Evolutionary conservation across 768 basidiomycete species (phyloP), one percentile per base, ranked within the genome.

Genomic region (Lepiota venenata): DNA sequence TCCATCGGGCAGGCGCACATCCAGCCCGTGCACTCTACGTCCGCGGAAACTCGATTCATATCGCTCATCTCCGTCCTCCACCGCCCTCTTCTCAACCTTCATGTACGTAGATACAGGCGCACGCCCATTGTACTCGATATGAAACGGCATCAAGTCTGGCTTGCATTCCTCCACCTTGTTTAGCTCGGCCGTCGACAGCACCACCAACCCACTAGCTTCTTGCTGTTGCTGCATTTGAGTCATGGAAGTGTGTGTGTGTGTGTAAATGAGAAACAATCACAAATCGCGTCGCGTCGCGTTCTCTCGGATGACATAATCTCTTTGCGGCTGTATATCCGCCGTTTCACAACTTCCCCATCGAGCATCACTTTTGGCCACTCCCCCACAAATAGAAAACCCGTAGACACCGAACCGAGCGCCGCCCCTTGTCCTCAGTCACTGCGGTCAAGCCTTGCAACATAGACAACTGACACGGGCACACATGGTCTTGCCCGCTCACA

Each of bases 131-230:
- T 91, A 82, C 11, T 75, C 69, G 44, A 93, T 83, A 60, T 87
- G 83, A 58, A 94, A 93, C 4, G 91, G 91, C 88, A 94, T 91
- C 27, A 94, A 76, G 63, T 84, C 77, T 1, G 88, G 89, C 2
- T 69, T 72, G 44, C 80, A 82, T 64, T 55, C 53, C 21, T 18
- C 38, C 22, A 36, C 16, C 29, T 27, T 29, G 16, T 29, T 52
- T 18, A 46, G 43, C 18, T 27, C 55, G 22, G 27, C 39, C 32
- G 50, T 52, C 25, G 39, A 51, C 21, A 47, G 47, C 46, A 37
- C 47, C 46, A 37, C 47, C 12, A 45, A 41, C 45, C 29, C 25
- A 39, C 35, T 21, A 10, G 15, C 25, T 25, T 32, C 32, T 29
- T 29, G 27, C 10, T 32, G 32, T 32, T 32, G 32, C 10, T 32